Evolutionary conservation across 176 grass and related monocot species (phyloP).

Genomic region (Carex parvula): DNA sequence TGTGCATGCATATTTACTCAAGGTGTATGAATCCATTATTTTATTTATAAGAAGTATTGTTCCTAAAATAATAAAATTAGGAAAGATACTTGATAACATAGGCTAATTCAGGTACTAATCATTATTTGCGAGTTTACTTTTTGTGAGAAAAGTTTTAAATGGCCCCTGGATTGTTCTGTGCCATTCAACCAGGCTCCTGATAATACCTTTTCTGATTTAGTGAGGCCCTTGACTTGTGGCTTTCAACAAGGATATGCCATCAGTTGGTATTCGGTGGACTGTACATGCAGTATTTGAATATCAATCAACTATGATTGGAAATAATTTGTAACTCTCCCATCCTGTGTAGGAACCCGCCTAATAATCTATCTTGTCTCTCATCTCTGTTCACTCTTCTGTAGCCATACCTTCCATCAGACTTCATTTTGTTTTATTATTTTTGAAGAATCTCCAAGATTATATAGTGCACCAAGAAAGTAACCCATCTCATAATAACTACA

Average conservation of each 20-base stretch:
- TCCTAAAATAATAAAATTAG: background rate
- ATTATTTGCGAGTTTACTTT: background rate
- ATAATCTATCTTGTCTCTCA: background rate
- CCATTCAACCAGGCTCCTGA: background rate
- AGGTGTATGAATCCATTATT: background rate
- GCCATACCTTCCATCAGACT: background rate
- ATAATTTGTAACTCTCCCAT: background rate
- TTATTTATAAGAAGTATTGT: background rate
- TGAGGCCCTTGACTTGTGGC: background rate
- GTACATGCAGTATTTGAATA: background rate
- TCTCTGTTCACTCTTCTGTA: background rate
- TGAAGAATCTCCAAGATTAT: background rate
- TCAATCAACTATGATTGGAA: background rate
- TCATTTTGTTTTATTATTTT: background rate
- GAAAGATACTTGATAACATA: background rate
- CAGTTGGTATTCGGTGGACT: background rate
- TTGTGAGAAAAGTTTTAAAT: background rate
- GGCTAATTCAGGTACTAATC: background rate
- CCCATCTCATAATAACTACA: background rate
- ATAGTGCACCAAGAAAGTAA: background rate
- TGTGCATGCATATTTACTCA: too few relatives aligned
- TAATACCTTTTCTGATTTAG: background rate
- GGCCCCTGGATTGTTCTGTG: background rate
- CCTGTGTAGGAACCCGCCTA: background rate
- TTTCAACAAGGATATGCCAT: background rate